Evolutionary conservation across 2,329 filamentous ascomycete genomes (phyloP).

Genomic region (Fulvia fulva): DNA sequence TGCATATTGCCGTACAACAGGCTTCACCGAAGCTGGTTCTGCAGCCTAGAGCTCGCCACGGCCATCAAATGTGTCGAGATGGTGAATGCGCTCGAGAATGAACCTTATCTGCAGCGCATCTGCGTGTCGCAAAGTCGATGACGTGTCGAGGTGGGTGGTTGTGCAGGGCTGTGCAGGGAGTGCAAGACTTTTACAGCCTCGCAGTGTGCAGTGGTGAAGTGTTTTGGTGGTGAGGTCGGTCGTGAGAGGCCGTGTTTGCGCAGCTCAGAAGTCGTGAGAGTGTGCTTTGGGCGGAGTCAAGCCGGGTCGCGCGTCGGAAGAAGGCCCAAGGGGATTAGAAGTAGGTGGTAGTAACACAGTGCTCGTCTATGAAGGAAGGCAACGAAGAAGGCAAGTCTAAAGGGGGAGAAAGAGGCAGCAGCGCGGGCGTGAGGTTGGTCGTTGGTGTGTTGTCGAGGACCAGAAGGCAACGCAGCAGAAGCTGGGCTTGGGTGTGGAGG

Average conservation of each 20-base stretch:
- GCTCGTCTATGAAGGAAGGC: constrained; percentile 10
- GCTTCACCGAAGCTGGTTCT: constrained; percentile 16
- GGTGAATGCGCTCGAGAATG: constrained; percentile 22
- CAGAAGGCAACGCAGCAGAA: neutral
- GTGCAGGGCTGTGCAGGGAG: neutral
- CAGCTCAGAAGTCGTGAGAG: neutral
- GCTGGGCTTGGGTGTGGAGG: neutral
- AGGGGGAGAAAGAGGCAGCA: constrained; percentile 1
- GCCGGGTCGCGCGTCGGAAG: constrained; percentile 2
- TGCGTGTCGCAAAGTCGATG: constrained; percentile 10
- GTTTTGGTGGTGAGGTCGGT: constrained; percentile 6
- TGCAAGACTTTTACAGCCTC: constrained; percentile 3
- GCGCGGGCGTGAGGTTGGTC: constrained; percentile 11
- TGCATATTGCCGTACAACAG: constrained; percentile 40
- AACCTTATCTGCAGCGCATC: constrained; percentile 18
- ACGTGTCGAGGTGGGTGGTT: constrained; percentile 7
- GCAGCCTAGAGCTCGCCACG: constrained; percentile 18
- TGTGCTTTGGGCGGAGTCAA: constrained; percentile 8
- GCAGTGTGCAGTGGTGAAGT: neutral
- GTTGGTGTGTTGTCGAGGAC: constrained; percentile 3
- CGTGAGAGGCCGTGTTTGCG: constrained; percentile 1
- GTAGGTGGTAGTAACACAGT: constrained; percentile 24
- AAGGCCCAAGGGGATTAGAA: constrained; percentile 13
- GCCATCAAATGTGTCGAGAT: constrained; percentile 26
- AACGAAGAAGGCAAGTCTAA: constrained; percentile 12